Evolutionary conservation across 2,329 filamentous ascomycete genomes (phyloP).

Genomic region (Hypoxylon sp.): DNA sequence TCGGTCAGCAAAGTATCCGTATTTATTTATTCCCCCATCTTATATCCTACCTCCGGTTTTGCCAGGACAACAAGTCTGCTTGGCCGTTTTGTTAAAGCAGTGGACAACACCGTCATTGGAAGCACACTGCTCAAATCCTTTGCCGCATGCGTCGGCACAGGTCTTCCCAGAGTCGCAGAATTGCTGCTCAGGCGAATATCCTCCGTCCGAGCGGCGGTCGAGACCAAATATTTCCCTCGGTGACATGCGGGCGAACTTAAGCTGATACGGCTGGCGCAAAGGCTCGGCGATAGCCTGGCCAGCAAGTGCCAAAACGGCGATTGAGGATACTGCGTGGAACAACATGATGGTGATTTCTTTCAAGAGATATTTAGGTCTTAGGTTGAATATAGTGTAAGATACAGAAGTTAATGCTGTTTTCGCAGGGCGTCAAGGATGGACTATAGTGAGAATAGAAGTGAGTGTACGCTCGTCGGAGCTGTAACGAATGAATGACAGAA

Average conservation of each 20-base stretch:
- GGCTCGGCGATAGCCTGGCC: slow-evolving; percentile 49
- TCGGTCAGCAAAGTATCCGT: slow-evolving; percentile 29
- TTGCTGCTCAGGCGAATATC: slow-evolving; percentile 52
- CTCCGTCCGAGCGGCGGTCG: slow-evolving; percentile 45
- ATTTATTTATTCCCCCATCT: slow-evolving; percentile 50
- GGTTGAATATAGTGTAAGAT: slow-evolving; percentile 15
- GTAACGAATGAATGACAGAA: slow-evolving; percentile 34
- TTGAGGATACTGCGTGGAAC: slow-evolving; percentile 41
- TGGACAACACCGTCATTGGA: slow-evolving; percentile 64
- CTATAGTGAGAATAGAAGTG: slow-evolving; percentile 30
- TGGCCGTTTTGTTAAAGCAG: slow-evolving; percentile 69
- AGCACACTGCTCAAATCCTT: slow-evolving; percentile 52
- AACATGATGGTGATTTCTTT: slow-evolving; percentile 45
- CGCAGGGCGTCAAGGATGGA: slow-evolving; percentile 28
- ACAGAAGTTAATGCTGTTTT: slow-evolving; percentile 15
- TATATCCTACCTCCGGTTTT: slow-evolving; percentile 66
- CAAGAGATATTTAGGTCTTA: slow-evolving; percentile 18
- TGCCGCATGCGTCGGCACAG: slow-evolving; percentile 56
- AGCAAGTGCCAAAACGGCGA: slow-evolving; percentile 48
- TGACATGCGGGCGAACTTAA: slow-evolving; percentile 50
- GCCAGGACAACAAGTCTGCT: slow-evolving; percentile 71
- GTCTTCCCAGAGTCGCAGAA: slow-evolving; percentile 51
- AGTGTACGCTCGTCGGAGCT: slow-evolving; percentile 36
- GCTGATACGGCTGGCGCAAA: slow-evolving; percentile 48
- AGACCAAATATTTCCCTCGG: slow-evolving; percentile 50